A percentile compares a stretch with the other conserved stretches of the same genome.
phyloP scores from a whole-genome alignment of 345 rosid species.

The Excoecaria cochinchinensis region DNA sequence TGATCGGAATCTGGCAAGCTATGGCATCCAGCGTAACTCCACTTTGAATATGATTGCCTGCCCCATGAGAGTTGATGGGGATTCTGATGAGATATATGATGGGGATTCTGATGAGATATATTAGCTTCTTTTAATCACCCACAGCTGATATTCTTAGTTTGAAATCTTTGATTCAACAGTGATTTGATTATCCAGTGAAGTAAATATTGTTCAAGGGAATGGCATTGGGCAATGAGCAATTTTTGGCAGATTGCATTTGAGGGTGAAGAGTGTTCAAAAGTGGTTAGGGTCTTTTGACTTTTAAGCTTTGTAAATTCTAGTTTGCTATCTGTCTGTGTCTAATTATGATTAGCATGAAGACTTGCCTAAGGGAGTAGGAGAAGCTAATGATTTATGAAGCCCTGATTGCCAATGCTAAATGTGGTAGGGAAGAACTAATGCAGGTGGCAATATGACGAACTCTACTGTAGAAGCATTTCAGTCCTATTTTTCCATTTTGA shows the following conservation, averaged over 20 bases:
- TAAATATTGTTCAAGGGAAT: not conserved
- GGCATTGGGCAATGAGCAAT: constrained; percentile 3
- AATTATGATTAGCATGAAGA: too few relatives aligned
- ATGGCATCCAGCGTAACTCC: constrained; percentile 29
- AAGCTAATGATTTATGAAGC: not conserved
- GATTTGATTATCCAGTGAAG: constrained; percentile 7
- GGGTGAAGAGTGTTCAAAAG: too few relatives aligned
- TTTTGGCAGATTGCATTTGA: constrained; percentile 13
- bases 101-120: too few relatives aligned
- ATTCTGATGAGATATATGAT: too few relatives aligned
- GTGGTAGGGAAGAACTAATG: not conserved
- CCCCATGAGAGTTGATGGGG: too few relatives aligned
- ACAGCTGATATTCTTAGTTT: not conserved
- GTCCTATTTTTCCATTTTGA: not conserved
- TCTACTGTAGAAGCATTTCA: not conserved
- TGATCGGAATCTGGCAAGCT: constrained; percentile 21
- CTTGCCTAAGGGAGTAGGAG: not conserved
- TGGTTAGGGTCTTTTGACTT: not conserved
- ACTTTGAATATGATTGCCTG: too few relatives aligned
- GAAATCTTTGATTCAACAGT: constrained; percentile 3
- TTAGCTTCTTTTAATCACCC: not conserved
- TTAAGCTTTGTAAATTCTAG: not conserved
- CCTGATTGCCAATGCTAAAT: not conserved
- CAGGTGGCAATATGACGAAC: not conserved
- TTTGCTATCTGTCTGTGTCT: too few relatives aligned